Percentiles rank a stretch among this genome's conserved stretches.
Evolutionary conservation across 176 grass and related monocot species (phyloP).

Genomic region (Aegilops longissima): DNA sequence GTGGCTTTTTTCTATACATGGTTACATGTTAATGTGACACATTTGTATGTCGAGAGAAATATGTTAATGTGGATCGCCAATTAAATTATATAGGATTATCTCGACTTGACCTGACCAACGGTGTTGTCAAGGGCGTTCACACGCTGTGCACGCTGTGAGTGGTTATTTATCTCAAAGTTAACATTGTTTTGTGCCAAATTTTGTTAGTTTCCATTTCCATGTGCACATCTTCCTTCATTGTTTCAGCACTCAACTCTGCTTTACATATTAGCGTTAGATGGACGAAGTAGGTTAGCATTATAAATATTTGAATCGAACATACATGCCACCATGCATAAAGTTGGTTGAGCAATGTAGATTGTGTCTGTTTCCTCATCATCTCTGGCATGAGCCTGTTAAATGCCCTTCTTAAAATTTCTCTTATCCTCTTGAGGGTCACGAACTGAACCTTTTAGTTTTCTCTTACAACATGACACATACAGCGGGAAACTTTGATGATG

Average conservation of each 20-base stretch:
- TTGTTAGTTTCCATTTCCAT: neutral
- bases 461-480: neutral
- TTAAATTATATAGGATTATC: too few species aligned
- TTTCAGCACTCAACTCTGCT: neutral
- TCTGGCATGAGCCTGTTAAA: neutral
- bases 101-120: too few species aligned
- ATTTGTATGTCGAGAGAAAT: too few species aligned
- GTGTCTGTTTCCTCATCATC: neutral
- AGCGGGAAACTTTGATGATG: too few species aligned
- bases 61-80: too few species aligned
- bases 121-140: too few species aligned
- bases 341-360: slow-evolving; percentile 7
- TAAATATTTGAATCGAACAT: neutral
- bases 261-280: neutral
- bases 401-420: neutral
- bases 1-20: too few species aligned
- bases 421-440: neutral
- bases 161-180: too few species aligned
- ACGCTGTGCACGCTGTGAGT: neutral
- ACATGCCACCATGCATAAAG: neutral
- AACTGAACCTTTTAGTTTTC: neutral
- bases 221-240: neutral
- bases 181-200: neutral
- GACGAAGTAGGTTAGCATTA: neutral
- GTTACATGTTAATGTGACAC: too few species aligned